Conservation (phyloP, 495 filamentous ascomycete species). For the Cercophora sp. region DNA sequence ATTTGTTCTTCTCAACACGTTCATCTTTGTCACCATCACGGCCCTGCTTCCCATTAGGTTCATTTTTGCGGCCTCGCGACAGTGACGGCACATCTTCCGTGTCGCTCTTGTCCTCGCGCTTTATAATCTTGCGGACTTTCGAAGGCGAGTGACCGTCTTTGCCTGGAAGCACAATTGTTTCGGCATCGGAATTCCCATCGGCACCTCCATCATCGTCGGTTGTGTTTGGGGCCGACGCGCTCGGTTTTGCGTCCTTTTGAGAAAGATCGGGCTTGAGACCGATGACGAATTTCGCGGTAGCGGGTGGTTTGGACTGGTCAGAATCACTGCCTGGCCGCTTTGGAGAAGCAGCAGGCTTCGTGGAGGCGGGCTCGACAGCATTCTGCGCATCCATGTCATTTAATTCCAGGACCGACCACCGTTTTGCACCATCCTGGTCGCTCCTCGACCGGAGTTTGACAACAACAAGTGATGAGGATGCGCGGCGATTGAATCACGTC, state of each 20-base stretch:
- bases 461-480: constrained; percentile 9
- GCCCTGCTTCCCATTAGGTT: constrained; percentile 25
- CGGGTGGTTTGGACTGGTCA: constrained; percentile 36
- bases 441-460: constrained; percentile 31
- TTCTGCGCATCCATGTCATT: constrained; percentile 59
- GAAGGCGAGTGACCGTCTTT: constrained; percentile 67
- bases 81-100: constrained; percentile 39
- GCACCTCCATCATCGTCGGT: constrained; percentile 39
- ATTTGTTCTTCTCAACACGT: constrained; percentile 28
- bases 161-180: constrained; percentile 73
- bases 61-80: constrained; percentile 31
- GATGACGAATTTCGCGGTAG: constrained; percentile 31
- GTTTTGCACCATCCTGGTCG: constrained; percentile 53
- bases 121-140: constrained; percentile 64
- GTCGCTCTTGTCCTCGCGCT: constrained; percentile 63
- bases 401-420: constrained; percentile 44
- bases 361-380: constrained; percentile 54
- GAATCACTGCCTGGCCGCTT: constrained; percentile 42
- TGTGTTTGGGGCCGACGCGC: constrained; percentile 18
- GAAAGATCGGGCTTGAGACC: constrained; percentile 23
- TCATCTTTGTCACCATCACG: constrained; percentile 28
- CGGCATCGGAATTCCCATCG: constrained; percentile 71
- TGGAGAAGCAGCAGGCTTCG: constrained; percentile 49
- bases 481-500: constrained; percentile 26
- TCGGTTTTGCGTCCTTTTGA: constrained; percentile 21